Base-by-base conservation (phyloP, 2,329 filamentous ascomycete species). In the Didymellaceae sp. region DNA sequence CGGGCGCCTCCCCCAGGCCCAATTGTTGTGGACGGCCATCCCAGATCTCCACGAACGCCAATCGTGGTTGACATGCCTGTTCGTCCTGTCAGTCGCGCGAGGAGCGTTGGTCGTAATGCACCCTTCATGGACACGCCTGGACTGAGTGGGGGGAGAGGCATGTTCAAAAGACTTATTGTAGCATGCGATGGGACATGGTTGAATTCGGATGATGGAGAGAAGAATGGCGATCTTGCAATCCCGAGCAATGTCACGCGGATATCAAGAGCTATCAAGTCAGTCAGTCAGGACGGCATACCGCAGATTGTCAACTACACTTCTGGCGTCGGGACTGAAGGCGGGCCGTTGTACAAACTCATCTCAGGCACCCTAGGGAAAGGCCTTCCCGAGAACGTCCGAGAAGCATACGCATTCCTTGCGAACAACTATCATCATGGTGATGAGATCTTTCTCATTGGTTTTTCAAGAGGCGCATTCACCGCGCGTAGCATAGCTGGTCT, bases 351-450 rank as follows among this genome's bases (percentile, higher is more conserved):
- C 49, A 73, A 73, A 39, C 42, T 80, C 26, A 57, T 75, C 28
- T 66, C 72, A 25, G 72, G 77, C 13, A 63, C 73, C 13, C 76
- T 70, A 5, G 77, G 76, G n/a, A 72, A 75, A 56, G 77, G 78
- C 5, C 67, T 81, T 8, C 66, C 68, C 4, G 77, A 80, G 25
- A 77, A 78, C 37, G 75, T 81, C 3, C 69, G 77, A 10, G 75
- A 79, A 63, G 76, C 71, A 0, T 80, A 83, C 44, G 73, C 73
- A 6, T 82, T 81, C 59, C 65, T 82, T 2, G 74, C 76, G n/a
- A 78, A 78, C 46, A 83, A 82, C 63, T 82, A 78, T 57, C 67
- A 74, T n/a, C 73, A 73, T 0, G 80, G 80, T 45, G 77, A 79
- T 49, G 75, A 76, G 14, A 77, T 80, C 33, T 79, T 78, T 53